Conservation (phyloP, 805 yeast genomes). For the Nakazawaea wickerhamii region DNA sequence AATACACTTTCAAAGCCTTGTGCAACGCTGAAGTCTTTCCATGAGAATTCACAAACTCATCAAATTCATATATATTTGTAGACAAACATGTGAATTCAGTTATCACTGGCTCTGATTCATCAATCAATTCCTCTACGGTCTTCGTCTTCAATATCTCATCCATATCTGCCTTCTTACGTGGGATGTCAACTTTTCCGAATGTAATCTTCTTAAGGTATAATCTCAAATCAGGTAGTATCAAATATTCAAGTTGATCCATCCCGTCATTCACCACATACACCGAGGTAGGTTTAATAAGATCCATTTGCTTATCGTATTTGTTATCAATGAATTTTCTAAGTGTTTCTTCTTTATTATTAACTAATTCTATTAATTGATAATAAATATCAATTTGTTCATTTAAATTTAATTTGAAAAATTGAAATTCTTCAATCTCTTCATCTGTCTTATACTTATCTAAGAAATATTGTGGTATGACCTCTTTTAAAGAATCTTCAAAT, state of each 20-base stretch:
- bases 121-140: constrained; percentile 7
- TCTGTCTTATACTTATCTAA: constrained; percentile 11
- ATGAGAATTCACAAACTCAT: constrained; percentile 23
- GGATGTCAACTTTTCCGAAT: constrained; percentile 28
- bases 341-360: constrained; percentile 33
- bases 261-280: constrained; percentile 16
- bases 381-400: constrained; percentile 46
- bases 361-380: constrained; percentile 36
- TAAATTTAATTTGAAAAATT: constrained; percentile 36
- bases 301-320: constrained; percentile 23
- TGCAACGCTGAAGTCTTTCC: constrained; percentile 19
- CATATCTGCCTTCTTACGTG: constrained; percentile 28
- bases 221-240: constrained; percentile 46
- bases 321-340: constrained; percentile 47
- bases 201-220: constrained; percentile 36
- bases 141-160: constrained; percentile 19
- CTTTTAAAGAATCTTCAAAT: constrained; percentile 22
- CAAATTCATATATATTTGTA: constrained; percentile 39
- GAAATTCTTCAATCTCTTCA: constrained; percentile 19
- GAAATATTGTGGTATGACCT: constrained; percentile 12
- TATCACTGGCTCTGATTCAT: constrained; percentile 30
- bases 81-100: constrained; percentile 34
- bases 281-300: constrained; percentile 20
- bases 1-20: constrained; percentile 24
- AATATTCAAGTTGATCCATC: constrained; percentile 21